Percentiles rank a stretch among this genome's conserved stretches.
phyloP scores from a whole-genome alignment of 331 rosid genomes.

The Stylosanthes scabra region DNA sequence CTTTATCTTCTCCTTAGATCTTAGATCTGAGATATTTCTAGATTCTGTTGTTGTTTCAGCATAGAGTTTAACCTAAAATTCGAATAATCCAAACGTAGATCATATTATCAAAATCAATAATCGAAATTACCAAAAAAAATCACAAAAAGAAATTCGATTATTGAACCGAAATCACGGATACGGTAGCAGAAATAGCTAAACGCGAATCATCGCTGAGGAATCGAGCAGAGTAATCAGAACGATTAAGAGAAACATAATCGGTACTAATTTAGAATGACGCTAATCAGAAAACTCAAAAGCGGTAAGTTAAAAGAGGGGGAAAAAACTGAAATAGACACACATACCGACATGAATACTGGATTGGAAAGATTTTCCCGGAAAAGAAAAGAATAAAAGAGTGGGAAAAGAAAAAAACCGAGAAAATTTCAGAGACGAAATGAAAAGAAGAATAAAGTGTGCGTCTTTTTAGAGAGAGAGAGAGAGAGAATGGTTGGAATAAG shows the following conservation, averaged over 20 bases:
- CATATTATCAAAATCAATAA: not conserved
- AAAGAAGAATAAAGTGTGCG: slow-evolving; percentile 1
- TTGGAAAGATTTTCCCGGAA: slow-evolving; percentile 31
- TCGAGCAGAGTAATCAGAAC: slow-evolving; percentile 27
- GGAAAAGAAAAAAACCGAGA: slow-evolving; percentile 22
- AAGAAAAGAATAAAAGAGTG: too few species aligned
- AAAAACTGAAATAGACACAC: slow-evolving; percentile 10
- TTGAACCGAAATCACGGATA: not conserved
- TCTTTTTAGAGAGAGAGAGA: slow-evolving; percentile 10
- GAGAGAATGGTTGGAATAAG: slow-evolving; percentile 47
- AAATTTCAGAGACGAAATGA: slow-evolving; percentile 6
- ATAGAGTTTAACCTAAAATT: slow-evolving; percentile 16
- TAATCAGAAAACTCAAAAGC: not conserved
- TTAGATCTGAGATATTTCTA: too few species aligned
- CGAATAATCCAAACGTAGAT: slow-evolving; percentile 10
- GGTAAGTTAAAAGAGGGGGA: too few species aligned
- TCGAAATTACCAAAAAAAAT: not conserved
- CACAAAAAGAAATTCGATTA: not conserved
- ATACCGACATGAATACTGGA: slow-evolving; percentile 69
- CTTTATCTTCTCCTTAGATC: too few species aligned
- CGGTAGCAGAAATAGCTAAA: not conserved
- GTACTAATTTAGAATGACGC: not conserved
- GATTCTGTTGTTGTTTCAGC: not conserved
- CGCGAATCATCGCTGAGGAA: slow-evolving; percentile 43
- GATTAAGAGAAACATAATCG: not conserved